phyloP scores from a whole-genome alignment of 768 basidiomycete species.

The Psilocybe cubensis region DNA sequence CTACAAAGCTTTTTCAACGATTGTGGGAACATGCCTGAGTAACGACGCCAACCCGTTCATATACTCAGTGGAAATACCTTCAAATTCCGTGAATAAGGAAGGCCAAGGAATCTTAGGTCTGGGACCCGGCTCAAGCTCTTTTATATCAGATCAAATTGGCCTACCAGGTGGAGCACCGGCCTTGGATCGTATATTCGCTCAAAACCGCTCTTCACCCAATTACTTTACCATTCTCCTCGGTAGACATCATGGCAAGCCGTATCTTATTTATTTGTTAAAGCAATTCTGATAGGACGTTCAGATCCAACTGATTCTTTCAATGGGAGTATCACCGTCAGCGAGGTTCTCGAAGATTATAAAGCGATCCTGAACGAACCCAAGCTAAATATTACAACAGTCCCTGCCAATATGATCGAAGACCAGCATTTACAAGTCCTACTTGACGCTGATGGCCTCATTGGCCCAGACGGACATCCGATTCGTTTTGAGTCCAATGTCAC shows the following conservation, averaged over 20 bases:
- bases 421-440: slow-evolving; percentile 73
- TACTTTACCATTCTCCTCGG: slow-evolving; percentile 67
- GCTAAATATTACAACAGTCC: slow-evolving; percentile 48
- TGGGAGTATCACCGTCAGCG: slow-evolving; percentile 68
- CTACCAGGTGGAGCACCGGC: slow-evolving; percentile 50
- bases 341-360: slow-evolving; percentile 52
- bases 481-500: slow-evolving; percentile 48
- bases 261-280: not conserved
- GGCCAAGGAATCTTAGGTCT: slow-evolving; percentile 43
- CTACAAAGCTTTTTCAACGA: slow-evolving; percentile 18
- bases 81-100: slow-evolving; percentile 29
- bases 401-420: slow-evolving; percentile 32
- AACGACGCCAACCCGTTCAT: not conserved
- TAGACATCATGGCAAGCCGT: slow-evolving; percentile 44
- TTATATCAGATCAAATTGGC: slow-evolving; percentile 38
- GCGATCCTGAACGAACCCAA: slow-evolving; percentile 53
- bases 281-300: slow-evolving; percentile 8
- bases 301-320: slow-evolving; percentile 55
- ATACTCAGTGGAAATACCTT: slow-evolving; percentile 43
- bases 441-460: slow-evolving; percentile 64
- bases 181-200: slow-evolving; percentile 66
- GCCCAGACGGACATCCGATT: slow-evolving; percentile 58
- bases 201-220: slow-evolving; percentile 61
- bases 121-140: slow-evolving; percentile 63
- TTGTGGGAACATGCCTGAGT: not conserved